Evolutionary conservation across 2,329 filamentous ascomycete genomes (phyloP).

Genomic region (Talaromyces amestolkiae): DNA sequence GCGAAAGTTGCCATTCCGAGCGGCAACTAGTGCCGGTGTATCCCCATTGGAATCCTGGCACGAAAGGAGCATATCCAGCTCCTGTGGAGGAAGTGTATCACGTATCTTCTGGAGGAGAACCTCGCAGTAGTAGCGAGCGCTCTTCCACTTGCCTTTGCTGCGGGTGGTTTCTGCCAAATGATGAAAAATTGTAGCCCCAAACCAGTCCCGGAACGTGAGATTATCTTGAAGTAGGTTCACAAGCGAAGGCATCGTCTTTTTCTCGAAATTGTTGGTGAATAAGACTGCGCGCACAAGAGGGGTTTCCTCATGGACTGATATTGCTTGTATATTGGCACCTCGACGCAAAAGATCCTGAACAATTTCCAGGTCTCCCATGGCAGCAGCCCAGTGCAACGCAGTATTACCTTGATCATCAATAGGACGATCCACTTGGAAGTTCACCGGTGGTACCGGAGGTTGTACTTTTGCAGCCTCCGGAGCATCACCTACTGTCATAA

Average conservation of each 20-base stretch:
- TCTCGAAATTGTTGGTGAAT: conserved; percentile 96
- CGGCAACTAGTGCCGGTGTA: conserved; percentile 83
- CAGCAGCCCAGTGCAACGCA: conserved; percentile 92
- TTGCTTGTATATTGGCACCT: conserved; percentile 68
- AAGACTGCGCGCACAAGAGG: conserved; percentile 91
- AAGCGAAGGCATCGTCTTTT: conserved; percentile 81
- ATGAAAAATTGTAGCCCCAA: conserved; percentile 85
- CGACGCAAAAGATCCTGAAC: conserved; percentile 83
- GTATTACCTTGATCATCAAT: conserved; percentile 93
- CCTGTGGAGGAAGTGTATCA: conserved; percentile 70
- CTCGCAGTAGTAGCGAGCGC: conserved; percentile 90
- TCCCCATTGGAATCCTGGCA: conserved; percentile 83
- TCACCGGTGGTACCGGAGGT: conserved; percentile 74
- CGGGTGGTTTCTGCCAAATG: conserved; percentile 88
- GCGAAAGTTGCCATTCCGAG: conserved; percentile 82
- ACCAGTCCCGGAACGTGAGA: conserved; percentile 73
- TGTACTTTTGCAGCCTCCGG: conserved; percentile 57
- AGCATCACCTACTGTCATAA: conserved; percentile 79
- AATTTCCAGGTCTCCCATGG: conserved; percentile 93
- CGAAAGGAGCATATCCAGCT: conserved; percentile 76
- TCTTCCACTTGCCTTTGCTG: conserved; percentile 80
- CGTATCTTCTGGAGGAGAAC: conserved; percentile 82
- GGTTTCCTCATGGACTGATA: conserved; percentile 74
- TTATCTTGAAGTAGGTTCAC: conserved; percentile 81
- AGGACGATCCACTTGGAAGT: conserved; percentile 85